Percentiles rank a stretch among this genome's conserved stretches.
Conservation (phyloP, 768 basidiomycete genomes). For the Mycena pura region DNA sequence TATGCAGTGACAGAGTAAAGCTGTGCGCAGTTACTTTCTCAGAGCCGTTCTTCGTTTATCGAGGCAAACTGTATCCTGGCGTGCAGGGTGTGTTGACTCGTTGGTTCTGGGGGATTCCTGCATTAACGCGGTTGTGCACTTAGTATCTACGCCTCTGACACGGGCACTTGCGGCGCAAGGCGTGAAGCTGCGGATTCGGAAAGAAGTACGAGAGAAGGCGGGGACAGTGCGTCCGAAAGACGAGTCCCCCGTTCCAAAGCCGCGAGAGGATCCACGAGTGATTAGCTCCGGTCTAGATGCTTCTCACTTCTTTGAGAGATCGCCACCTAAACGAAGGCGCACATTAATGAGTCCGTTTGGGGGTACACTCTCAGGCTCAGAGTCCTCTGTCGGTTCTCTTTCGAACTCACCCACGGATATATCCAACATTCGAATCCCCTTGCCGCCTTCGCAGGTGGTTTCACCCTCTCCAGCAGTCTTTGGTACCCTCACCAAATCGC, state of each 20-base stretch:
- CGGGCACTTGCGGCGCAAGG: conserved; percentile 50
- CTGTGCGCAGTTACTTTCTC: conserved; percentile 49
- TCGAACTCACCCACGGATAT: neutral
- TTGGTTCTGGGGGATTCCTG: neutral
- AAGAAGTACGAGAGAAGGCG: conserved; percentile 37
- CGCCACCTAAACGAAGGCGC: conserved; percentile 23
- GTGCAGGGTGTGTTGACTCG: conserved; percentile 44
- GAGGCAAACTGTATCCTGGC: conserved; percentile 53
- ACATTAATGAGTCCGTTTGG: conserved; percentile 6
- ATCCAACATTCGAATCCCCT: neutral
- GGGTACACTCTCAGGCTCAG: neutral
- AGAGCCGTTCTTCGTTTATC: conserved; percentile 52
- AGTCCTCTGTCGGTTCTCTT: neutral
- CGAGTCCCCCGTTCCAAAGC: neutral
- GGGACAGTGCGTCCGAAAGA: neutral
- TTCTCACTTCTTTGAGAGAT: neutral
- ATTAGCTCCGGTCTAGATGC: neutral
- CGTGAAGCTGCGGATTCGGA: conserved; percentile 50
- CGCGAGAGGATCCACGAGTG: neutral
- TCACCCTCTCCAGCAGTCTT: neutral
- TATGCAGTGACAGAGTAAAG: conserved; percentile 43
- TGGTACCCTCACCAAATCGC: neutral
- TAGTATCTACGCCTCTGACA: conserved; percentile 49
- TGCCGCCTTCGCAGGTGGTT: neutral
- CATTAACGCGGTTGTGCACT: neutral